Base-by-base conservation (phyloP, 805 yeast genomes). In the Saccharomycopsis fermentans region DNA sequence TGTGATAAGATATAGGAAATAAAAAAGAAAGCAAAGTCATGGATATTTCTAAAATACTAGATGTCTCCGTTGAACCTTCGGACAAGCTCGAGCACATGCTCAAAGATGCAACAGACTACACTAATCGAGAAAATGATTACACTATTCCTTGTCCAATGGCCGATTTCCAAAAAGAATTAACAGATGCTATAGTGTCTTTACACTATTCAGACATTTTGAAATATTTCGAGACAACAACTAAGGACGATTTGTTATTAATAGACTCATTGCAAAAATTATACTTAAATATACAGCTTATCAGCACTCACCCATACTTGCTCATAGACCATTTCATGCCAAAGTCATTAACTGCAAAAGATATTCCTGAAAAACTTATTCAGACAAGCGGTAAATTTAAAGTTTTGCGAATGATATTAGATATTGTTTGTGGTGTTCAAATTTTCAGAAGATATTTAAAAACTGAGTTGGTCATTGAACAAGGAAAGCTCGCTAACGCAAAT, bases 151-250 rank as follows among this genome's bases (percentile, higher is more conserved):
- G 92, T 6, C 91, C 96, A 2, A 81, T 90, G 83, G 81, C 85
- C 57, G 89, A 86, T 62, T 87, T 87, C 64, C 98, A 92, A 68
- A 86, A 84, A 66, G 94, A 90, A 66, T 76, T 92, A 56, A 88
- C 91, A 11, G 96, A 92, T 70, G 96, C 90, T 68, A 90, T 94
- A 34, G 87, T 92, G 12, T 87, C 96, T 1, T 74, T 90, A 47
- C 98, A 92, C 71, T 92, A 91, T 68, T 82, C 92, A 36, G 98
- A 91, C 68, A 90, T 92, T 59, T 74, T 92, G 65, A 84, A 90
- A 70, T 91, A 86, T 69, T 90, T 88, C 67, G 96, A 90, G 68
- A 72, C 77, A 1, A 71, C 73, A 36, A 73, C 74, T 57, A 74
- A 70, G 48, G 70, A 73, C 53, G 82, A 81, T 55, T 77, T 77